Base-by-base conservation (phyloP, 2,329 filamentous ascomycete genomes). In the Aureobasidium vineae region DNA sequence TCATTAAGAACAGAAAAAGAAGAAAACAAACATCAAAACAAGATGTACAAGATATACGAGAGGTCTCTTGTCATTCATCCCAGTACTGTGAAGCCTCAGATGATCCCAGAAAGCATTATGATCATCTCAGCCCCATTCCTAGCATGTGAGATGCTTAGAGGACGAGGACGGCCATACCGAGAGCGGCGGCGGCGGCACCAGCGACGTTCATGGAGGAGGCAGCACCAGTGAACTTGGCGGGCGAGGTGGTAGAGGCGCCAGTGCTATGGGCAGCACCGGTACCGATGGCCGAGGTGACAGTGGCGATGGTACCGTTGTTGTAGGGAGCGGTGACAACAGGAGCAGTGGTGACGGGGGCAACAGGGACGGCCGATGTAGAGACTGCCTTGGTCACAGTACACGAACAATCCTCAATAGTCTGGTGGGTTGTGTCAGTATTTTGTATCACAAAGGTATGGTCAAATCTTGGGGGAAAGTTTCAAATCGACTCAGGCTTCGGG, bases 151-250 rank as follows among this genome's bases (percentile, higher is more conserved):
- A 23, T 65, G 61, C 67, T 69, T 68, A 69, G 54, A 69, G 66
- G 54, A 68, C 47, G 72, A 80, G 81, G 70, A 78, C 81, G 70
- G 49, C 49, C 49, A 83, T 77, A 77, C 80, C 83, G 73, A 83
- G 78, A 71, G 85, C 75, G 74, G 80, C 82, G 71, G 85, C 80
- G 69, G 86, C 77, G 72, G 80, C 82, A 67, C 80, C 82, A 73
- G 81, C 78, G 77, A 82, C 80, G 74, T 78, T 77, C 19, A 78
- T 77, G 36, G 82, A 83, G 28, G 54, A 83, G 66, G 82, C 83
- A 16, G 68, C 83, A 66, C 82, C 83, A 67, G 82, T 84, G 81
- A 80, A 83, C 31, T 74, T 69, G 36, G 71, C 61, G 33, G 73
- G 72, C 69, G 73, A 71, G 65, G 73, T 72, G 68, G n/a, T n/a